These are phyloP conservation scores for Pleurotus platypus DNA, from an alignment of 768 basidiomycete genomes.

Conservation along the genomic window DNA sequence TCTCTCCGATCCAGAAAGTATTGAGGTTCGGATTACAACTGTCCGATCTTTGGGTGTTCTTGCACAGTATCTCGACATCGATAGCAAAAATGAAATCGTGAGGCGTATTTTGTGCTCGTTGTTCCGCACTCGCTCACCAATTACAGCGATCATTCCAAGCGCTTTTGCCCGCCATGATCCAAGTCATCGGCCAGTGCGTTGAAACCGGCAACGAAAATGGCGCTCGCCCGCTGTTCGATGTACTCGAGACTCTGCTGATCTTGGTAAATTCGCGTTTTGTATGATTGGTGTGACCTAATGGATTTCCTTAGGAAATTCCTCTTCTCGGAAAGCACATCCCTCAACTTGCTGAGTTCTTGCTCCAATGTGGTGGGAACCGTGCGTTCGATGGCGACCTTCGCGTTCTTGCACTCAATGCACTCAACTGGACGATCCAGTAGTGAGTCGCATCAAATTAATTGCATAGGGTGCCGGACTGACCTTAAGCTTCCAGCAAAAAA, in stretches of 20 bases:
- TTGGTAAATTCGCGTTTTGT: slow-evolving; percentile 47
- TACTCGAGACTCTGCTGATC: slow-evolving; percentile 92
- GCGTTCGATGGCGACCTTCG: slow-evolving; percentile 76
- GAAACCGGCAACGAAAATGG: slow-evolving; percentile 75
- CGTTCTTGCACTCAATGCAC: slow-evolving; percentile 85
- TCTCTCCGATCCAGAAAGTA: slow-evolving; percentile 78
- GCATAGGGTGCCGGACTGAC: neutral
- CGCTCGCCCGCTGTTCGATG: slow-evolving; percentile 90
- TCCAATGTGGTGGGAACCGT: slow-evolving; percentile 78
- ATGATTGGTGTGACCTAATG: slow-evolving; percentile 3
- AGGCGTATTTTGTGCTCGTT: slow-evolving; percentile 30
- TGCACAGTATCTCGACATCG: slow-evolving; percentile 86
- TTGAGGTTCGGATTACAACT: slow-evolving; percentile 88
- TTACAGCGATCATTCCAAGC: slow-evolving; percentile 80
- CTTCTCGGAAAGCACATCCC: slow-evolving; percentile 85
- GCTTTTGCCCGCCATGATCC: slow-evolving; percentile 84
- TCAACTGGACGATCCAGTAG: slow-evolving; percentile 98
- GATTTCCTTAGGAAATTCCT: slow-evolving; percentile 75
- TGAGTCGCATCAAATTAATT: slow-evolving; percentile 29
- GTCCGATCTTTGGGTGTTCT: slow-evolving; percentile 87
- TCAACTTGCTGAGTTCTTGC: slow-evolving; percentile 84
- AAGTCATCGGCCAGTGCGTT: slow-evolving; percentile 82
- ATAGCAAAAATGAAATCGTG: slow-evolving; percentile 86
- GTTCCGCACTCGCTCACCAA: slow-evolving; percentile 2
- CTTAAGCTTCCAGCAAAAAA: slow-evolving; percentile 71